Percentiles rank a stretch among this genome's conserved stretches.
Conservation (phyloP, 2,329 filamentous ascomycete genomes). For the Lachnellula subtilissima region DNA sequence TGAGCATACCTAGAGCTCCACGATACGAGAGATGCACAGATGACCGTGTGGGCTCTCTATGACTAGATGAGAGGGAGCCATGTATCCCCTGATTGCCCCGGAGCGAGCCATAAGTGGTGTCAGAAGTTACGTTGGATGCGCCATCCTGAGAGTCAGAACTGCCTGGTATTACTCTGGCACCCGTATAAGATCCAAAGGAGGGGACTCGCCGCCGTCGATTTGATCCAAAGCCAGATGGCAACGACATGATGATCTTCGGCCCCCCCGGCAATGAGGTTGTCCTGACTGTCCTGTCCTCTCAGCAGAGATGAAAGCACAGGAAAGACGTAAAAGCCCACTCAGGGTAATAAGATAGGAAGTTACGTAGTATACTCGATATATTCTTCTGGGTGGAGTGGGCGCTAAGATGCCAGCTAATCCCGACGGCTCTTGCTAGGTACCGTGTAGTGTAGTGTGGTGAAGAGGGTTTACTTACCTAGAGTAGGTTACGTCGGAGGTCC, state of each 20-base stretch:
- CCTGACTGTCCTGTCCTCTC: neutral
- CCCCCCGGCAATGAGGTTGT: neutral
- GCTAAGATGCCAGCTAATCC: too few species aligned
- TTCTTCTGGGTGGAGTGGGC: too few species aligned
- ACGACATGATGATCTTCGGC: slow-evolving; percentile 18
- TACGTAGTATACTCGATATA: neutral
- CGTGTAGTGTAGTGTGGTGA: too few species aligned
- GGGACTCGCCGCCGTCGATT: slow-evolving; percentile 15
- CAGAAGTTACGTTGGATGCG: slow-evolving; percentile 11
- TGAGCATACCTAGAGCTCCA: slow-evolving; percentile 49
- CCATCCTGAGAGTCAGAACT: slow-evolving; percentile 17
- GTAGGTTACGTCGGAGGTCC: neutral
- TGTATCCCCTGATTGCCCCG: slow-evolving; percentile 16
- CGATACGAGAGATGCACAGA: slow-evolving; percentile 64
- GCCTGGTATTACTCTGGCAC: slow-evolving; percentile 25
- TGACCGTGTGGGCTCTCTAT: slow-evolving; percentile 65
- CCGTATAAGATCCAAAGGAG: slow-evolving; percentile 24
- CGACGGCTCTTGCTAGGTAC: too few species aligned
- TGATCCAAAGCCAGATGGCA: slow-evolving; percentile 19
- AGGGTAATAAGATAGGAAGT: neutral
- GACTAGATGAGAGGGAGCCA: slow-evolving; percentile 23
- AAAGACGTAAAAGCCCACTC: neutral
- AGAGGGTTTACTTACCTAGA: too few species aligned
- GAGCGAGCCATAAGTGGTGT: slow-evolving; percentile 22
- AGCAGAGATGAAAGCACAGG: neutral